Base-by-base conservation (phyloP, 805 yeast genomes). In the Candida vaughaniae region DNA sequence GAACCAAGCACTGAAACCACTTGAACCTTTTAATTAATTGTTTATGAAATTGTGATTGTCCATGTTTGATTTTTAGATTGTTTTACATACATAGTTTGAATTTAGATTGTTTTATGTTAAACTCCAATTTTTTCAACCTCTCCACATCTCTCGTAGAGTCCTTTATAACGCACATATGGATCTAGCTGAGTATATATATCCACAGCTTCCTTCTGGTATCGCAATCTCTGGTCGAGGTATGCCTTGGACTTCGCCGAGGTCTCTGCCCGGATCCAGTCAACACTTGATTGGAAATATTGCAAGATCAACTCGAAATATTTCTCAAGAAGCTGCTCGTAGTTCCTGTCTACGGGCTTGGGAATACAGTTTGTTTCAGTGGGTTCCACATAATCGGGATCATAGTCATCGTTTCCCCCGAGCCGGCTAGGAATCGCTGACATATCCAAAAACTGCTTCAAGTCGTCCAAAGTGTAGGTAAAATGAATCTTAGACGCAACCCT, bases 401-500 rank as follows among this genome's bases (percentile, higher is more conserved):
- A 72, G 12, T 57, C 62, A 43, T 80, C 81, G 4, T 69, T 63
- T 25, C 97, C 97, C 5, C 95, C 96, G 33, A 89, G 57, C 18
- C 71, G 73, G 45, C 64, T 60, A 19, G 93, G 88, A 43, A 91
- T 71, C 49, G 74, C 67, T 16, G 75, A 63, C 18, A 61, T 53
- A 26, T 73, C 77, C 22, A 90, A 77, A 56, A 64, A 77, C 46
- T 81, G 69, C 32, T 66, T 66, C 49, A 90, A 62, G 36, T 90
- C 96, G 37, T 77, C 73, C 16, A 65, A 53, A 42, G 66, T 67
- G 52, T 82, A 80, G 16, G 95, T 86, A 62, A 91, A 91, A 26
- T 76, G 73, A 50, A 91, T 85, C 62, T 89, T 90, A 14, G 88
- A 71, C 0, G 95, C 95, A 31, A 90, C 95, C 12, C 85, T 95